Conservation (phyloP, 31 red algal genomes). For the Bonnemaisonia californica region DNA sequence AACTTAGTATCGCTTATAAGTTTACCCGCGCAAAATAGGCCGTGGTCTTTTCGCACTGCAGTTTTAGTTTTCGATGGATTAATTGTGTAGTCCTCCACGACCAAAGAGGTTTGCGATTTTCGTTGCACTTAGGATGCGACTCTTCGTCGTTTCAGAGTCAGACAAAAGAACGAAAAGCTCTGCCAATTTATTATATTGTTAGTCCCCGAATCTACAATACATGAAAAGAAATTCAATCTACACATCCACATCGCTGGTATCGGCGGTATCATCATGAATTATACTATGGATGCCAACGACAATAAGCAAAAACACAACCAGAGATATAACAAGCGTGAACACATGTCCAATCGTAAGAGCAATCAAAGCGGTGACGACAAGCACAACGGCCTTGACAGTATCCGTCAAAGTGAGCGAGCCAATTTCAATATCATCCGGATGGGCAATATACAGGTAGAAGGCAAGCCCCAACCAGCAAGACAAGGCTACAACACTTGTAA, state of each 20-base stretch:
- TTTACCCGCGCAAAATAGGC: no score
- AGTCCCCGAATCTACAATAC: neutral
- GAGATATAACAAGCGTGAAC: slow-evolving; percentile 61
- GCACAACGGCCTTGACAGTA: slow-evolving; percentile 41
- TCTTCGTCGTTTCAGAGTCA: no score
- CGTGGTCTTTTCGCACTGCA: no score
- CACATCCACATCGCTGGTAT: neutral
- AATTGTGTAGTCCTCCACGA: no score
- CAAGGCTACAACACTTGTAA: slow-evolving; percentile 36
- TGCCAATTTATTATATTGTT: neutral
- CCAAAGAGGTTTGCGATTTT: no score
- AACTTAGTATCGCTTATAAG: no score
- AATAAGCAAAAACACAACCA: slow-evolving; percentile 67
- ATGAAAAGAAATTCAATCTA: neutral
- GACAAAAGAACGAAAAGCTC: no score
- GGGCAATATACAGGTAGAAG: slow-evolving; percentile 35
- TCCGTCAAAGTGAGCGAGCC: slow-evolving; percentile 19
- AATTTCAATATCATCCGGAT: slow-evolving; percentile 50
- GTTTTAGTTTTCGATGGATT: no score
- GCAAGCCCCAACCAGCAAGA: slow-evolving; percentile 25
- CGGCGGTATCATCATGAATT: slow-evolving; percentile 49
- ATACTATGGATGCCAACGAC: slow-evolving; percentile 70
- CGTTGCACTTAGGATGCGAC: no score
- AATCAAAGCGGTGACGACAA: slow-evolving; percentile 48
- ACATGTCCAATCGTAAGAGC: slow-evolving; percentile 61